Evolutionary conservation across 2,329 filamentous ascomycete species (phyloP), one percentile per base, ranked within the genome.

Genomic region (Claviceps monticola): DNA sequence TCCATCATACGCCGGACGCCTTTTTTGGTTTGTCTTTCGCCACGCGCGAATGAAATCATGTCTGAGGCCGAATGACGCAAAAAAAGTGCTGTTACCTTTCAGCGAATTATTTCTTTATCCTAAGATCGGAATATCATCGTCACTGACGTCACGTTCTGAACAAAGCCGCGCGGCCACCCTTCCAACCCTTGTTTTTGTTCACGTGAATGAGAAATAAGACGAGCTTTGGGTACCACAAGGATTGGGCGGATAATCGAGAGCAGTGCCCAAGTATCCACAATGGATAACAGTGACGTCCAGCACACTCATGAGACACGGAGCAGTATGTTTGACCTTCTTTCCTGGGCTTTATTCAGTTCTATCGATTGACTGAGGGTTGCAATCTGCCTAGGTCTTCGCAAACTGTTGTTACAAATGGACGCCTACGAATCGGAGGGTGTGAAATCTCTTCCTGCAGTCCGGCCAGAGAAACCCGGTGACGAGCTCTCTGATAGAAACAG

Each of bases 231-330:
- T 49, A 39, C 11, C 48, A 43, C 48, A 43, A 43, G 13, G 39
- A 49, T 49, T 43, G 26, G 48, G n/a, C 48, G n/a, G 38, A 9
- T 19, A 26, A 49, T 49, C 21, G 29, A 34, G 5, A 43, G 23
- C 43, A 42, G 48, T 49, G 48, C 39, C 38, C 39, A 21, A 43
- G 21, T 43, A 26, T 45, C 42, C 50, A 51, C 49, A 23, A 51
- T 51, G 49, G 16, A 26, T 16, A 14, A 46, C 13, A 17, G 37
- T 23, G 11, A 42, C n/a, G 14, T 34, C 17, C 16, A 34, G 11
- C 43, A 42, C 23, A 14, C 7, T 5, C 36, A 51, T n/a, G 49
- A 47, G 43, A 51, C 49, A 41, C 49, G 49, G 6, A 23, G 17
- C 34, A 51, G 49, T 51, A 47, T 38, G 49, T 46, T 44, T n/a